Conservation (phyloP, 176 grass and related monocot genomes). For the Hsuehochloa calcarea region DNA sequence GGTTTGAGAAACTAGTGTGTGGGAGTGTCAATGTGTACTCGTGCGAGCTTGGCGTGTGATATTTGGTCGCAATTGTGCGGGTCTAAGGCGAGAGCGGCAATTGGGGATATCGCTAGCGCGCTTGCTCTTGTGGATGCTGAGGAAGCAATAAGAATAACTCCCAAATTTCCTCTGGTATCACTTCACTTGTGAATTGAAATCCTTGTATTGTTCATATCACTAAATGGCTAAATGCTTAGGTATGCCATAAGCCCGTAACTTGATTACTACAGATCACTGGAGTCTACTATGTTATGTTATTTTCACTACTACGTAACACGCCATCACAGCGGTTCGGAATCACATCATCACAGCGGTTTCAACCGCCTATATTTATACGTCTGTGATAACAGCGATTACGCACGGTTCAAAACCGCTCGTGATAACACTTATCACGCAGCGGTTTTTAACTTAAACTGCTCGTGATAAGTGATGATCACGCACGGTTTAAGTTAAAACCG, state of each 20-base stretch:
- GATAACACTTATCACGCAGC: no score
- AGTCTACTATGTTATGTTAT: not conserved
- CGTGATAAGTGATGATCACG: no score
- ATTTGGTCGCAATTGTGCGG: conserved; percentile 40
- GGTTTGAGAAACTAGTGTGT: not conserved
- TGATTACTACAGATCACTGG: not conserved
- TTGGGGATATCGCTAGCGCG: conserved; percentile 42
- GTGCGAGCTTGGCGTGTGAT: not conserved
- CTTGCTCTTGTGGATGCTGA: conserved; percentile 66
- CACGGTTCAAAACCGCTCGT: no score
- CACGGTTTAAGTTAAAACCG: no score
- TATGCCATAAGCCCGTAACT: not conserved
- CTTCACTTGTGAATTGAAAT: not conserved
- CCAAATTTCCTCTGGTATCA: conserved; percentile 52
- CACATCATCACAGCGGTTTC: no score
- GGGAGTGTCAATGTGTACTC: not conserved
- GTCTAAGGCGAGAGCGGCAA: conserved; percentile 60
- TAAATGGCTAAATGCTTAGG: not conserved
- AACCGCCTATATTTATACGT: no score
- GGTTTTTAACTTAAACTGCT: no score
- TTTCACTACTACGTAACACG: no score
- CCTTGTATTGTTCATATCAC: not conserved
- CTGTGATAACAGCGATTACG: no score
- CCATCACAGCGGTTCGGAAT: no score
- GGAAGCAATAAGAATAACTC: conserved; percentile 59